A percentile compares a stretch with the other conserved stretches of the same genome.
Conservation (phyloP, 2,329 filamentous ascomycete species). For the Trichoderma sp. region DNA sequence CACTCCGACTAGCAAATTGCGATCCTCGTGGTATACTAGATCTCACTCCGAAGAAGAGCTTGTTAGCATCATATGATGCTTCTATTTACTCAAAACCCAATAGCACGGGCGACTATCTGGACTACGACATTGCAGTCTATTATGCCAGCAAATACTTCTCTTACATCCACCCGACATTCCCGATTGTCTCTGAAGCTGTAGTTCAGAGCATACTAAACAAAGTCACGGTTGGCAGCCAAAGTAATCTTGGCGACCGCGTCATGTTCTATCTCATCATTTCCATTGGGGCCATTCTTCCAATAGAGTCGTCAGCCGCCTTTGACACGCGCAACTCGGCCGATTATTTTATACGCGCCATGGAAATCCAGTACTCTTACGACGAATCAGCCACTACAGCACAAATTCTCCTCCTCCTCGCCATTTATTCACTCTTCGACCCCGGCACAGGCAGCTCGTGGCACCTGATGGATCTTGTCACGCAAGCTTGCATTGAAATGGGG, state of each 20-base stretch:
- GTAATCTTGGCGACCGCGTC: neutral
- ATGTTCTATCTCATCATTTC: neutral
- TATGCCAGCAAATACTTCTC: neutral
- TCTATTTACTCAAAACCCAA: neutral
- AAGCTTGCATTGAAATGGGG: neutral
- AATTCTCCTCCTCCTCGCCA: conserved; percentile 1
- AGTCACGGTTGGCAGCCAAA: neutral
- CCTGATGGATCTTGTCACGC: conserved; percentile 12
- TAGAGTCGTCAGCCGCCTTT: neutral
- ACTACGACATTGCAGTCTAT: neutral
- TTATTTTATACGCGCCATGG: neutral
- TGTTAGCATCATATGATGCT: neutral
- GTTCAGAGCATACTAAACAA: neutral
- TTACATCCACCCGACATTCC: neutral
- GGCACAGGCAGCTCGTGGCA: conserved; percentile 16
- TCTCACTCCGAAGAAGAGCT: neutral
- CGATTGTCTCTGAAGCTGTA: neutral
- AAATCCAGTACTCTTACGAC: neutral
- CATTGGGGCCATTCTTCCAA: neutral
- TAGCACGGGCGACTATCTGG: neutral
- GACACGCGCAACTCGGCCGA: neutral
- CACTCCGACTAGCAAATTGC: neutral
- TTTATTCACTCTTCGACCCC: conserved; percentile 17
- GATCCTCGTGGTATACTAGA: neutral
- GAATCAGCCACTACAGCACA: neutral